Evolutionary conservation across 1,284 basidiomycete species (phyloP).

Genomic region (Wolfiporia cocos): DNA sequence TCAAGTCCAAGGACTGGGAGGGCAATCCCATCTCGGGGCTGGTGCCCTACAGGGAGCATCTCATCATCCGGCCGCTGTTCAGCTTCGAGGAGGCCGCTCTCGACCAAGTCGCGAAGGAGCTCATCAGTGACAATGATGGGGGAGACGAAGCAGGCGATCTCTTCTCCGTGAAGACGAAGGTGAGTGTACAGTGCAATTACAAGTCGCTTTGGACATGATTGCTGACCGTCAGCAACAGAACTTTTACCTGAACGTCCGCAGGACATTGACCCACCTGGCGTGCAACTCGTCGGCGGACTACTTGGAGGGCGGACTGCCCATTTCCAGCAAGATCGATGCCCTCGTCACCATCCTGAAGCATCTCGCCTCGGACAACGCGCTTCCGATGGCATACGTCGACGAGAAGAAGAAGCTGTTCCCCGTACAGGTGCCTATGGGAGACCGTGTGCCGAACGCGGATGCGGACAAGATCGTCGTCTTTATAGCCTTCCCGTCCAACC

Average conservation of each 20-base stretch:
- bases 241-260: neutral
- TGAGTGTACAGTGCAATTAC: no score
- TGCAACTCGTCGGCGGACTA: neutral
- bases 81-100: neutral
- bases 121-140: no score
- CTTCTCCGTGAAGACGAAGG: no score
- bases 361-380: neutral
- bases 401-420: neutral
- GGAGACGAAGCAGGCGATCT: no score
- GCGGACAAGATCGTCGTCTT: slow-evolving; percentile 17
- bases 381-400: slow-evolving; percentile 1
- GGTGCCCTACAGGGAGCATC: neutral
- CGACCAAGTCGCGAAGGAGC: neutral
- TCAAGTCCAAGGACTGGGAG: neutral
- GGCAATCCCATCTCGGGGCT: slow-evolving; percentile 4
- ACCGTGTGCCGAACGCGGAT: neutral
- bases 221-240: neutral
- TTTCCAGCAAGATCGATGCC: slow-evolving; percentile 7
- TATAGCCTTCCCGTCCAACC: slow-evolving; percentile 12
- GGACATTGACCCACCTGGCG: neutral
- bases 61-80: neutral
- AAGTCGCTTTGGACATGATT: neutral
- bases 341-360: slow-evolving; percentile 6
- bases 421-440: neutral
- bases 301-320: neutral